Base-by-base conservation (phyloP, 75 land plant genomes). In the Cupressus sempervirens region DNA sequence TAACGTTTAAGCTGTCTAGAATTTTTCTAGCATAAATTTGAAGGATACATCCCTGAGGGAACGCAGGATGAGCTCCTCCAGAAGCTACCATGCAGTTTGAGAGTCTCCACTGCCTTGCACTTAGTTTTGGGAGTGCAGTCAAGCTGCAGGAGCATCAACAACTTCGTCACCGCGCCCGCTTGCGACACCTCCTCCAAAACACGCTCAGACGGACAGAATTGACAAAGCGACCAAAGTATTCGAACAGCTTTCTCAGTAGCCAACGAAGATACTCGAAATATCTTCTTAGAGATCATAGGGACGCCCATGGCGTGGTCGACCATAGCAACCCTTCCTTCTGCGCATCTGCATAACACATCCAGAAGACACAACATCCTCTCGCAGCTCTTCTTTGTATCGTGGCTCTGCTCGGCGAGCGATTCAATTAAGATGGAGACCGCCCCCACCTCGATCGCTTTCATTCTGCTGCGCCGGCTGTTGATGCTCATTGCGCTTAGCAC, bases 271-370 rank as follows among this genome's bases (percentile, higher is more conserved):
- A 94, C 92, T 89, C 92, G 89, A 38, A 92, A 81, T 34, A 92
- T 91, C 83, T 88, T 91, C 90, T 90, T 92, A 18, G 92, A 80
- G 85, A 94, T 89, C 18, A 87, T 83, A 36, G 95, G 92, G 23
- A 94, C 30, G 58, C 93, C 95, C n/a, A 91, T 92, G n/a, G 84
- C 92, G 38, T 96, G 96, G 48, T 73, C 81, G 70, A 89, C 56
- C 38, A 94, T 82, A 81, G 89, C 93, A 32, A 88, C 93, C 43
- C 96, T 82, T 29, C 98, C 91, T 67, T 90, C 90, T 0, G 88
- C 82, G 76, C 89, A 88, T 58, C 84, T 88, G 75, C 91, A 88
- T 11, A 93, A 67, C 36, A 54, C 7, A 35, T 90, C 88, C 7
- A 93, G 77, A 74, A 91, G 29, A 14, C 40, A 45, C 81, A 88